Percentiles rank a stretch among this genome's conserved stretches.
Conservation (phyloP, 441 rosid genomes). For the Bocquillonia castaneifolia region DNA sequence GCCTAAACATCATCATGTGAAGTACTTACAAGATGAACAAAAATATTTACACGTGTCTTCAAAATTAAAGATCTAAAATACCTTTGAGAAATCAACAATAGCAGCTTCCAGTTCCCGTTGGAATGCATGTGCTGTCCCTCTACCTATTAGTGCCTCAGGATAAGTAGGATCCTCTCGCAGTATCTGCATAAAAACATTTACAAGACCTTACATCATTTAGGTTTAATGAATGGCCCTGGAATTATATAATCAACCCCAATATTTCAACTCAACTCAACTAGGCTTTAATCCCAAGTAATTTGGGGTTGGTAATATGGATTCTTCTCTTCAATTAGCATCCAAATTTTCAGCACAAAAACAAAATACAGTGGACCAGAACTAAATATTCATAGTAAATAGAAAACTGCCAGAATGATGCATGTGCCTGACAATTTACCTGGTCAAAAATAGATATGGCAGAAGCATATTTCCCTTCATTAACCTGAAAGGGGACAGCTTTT, state of each 20-base stretch:
- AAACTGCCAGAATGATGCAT: conserved; percentile 16
- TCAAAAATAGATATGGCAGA: conserved; percentile 85
- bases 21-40: conserved; percentile 21
- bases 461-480: conserved; percentile 90
- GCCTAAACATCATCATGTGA: conserved; percentile 48
- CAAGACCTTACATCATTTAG: conserved; percentile 8
- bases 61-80: conserved; percentile 24
- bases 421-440: conserved; percentile 48
- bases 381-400: conserved; percentile 5
- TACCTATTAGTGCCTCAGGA: conserved; percentile 94
- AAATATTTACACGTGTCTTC: not conserved
- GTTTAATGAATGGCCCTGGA: conserved; percentile 10
- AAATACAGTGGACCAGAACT: no score
- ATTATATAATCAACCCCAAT: conserved; percentile 14
- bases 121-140: conserved; percentile 98
- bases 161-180: conserved; percentile 80
- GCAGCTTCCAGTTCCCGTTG: conserved; percentile 86
- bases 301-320: no score
- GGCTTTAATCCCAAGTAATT: no score
- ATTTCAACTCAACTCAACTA: no score
- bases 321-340: no score
- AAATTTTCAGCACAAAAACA: no score
- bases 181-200: conserved; percentile 44
- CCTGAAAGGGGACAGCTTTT: conserved; percentile 43
- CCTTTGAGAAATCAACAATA: conserved; percentile 89